Evolutionary conservation across 2,329 filamentous ascomycete genomes (phyloP).

Genomic region (Pseudocercospora musae): DNA sequence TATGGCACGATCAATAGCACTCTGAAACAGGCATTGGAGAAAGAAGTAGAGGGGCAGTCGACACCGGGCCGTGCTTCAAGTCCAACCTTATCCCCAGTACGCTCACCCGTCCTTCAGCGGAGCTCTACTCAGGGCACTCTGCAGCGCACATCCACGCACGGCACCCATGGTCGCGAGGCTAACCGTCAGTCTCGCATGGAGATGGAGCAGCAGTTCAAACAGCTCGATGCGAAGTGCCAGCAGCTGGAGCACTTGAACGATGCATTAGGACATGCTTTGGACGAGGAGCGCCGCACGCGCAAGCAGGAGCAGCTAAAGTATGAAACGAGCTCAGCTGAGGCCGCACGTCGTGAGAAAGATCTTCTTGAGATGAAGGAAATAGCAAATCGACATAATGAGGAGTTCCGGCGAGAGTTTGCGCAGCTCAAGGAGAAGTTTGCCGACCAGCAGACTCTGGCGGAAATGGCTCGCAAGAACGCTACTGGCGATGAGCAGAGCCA

Average conservation of each 20-base stretch:
- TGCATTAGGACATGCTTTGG: conserved; percentile 24
- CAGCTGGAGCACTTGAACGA: conserved; percentile 30
- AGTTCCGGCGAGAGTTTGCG: conserved; percentile 22
- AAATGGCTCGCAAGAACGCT: conserved; percentile 10
- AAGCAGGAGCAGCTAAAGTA: conserved; percentile 22
- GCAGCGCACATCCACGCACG: conserved; percentile 1
- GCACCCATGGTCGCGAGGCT: conserved; percentile 6
- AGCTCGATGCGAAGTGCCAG: conserved; percentile 26
- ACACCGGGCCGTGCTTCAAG: conserved; percentile 30
- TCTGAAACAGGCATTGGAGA: neutral
- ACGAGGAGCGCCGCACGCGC: conserved; percentile 26
- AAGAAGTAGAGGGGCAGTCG: conserved; percentile 15
- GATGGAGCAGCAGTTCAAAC: conserved; percentile 24
- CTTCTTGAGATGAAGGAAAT: conserved; percentile 26
- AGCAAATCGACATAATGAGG: conserved; percentile 24
- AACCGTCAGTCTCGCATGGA: conserved; percentile 18
- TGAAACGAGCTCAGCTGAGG: conserved; percentile 21
- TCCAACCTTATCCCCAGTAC: conserved; percentile 30
- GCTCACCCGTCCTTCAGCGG: conserved; percentile 26
- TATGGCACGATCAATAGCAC: neutral
- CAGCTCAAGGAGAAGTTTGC: conserved; percentile 23
- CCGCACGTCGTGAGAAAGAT: conserved; percentile 23
- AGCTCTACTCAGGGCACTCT: conserved; percentile 1
- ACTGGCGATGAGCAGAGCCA: conserved; percentile 14
- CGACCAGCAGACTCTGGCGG: conserved; percentile 17